Evolutionary conservation across 495 filamentous ascomycete genomes (phyloP), one percentile per base, ranked within the genome.

Genomic region (Hypoxylon subgilvum): DNA sequence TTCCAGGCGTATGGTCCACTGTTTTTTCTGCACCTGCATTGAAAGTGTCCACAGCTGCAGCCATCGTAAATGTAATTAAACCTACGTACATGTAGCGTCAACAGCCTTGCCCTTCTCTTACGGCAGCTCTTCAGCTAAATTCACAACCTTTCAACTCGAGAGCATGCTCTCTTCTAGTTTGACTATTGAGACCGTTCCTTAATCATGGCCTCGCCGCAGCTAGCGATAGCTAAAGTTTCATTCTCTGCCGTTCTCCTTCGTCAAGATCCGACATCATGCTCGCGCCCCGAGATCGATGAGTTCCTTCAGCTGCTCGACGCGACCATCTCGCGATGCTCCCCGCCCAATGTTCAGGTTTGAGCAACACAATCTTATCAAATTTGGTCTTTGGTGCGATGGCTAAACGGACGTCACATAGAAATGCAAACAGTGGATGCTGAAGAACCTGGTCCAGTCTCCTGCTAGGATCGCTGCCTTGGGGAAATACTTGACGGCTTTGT

Each of bases 321-420:
- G 68, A 82, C 82, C 50, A 72, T 91, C 65, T 77, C 80, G 72
- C 84, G 87, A 75, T 93, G 91, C 83, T 89, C 90, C 61, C 78
- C 85, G 51, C 69, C 78, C 77, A 95, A 96, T 77, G 88, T 96
- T 81, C 92, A 96, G 92, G 92, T 96, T 91, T 92, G 91, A 90
- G 73, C 76, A 73, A 76, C 72, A 74, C 68, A 68, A 68, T 70
- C 79, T 76, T 72, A 74, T 71, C 80, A 80, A 82, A 71, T 63
- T 74, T 73, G 63, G 70, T 72, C 47, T 70, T 63, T 72, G 69
- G 74, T 76, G 73, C 76, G 72, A 79, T 76, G 73, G 76, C 84
- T 87, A 84, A 84, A 85, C 61, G 62, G 63, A 73, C 73, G 66
- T 66, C 61, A 57, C 63, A 46, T 70, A 96, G 92, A 88, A 82